Conservation (phyloP, 2,329 filamentous ascomycete species). For the Didymella arachidicola region DNA sequence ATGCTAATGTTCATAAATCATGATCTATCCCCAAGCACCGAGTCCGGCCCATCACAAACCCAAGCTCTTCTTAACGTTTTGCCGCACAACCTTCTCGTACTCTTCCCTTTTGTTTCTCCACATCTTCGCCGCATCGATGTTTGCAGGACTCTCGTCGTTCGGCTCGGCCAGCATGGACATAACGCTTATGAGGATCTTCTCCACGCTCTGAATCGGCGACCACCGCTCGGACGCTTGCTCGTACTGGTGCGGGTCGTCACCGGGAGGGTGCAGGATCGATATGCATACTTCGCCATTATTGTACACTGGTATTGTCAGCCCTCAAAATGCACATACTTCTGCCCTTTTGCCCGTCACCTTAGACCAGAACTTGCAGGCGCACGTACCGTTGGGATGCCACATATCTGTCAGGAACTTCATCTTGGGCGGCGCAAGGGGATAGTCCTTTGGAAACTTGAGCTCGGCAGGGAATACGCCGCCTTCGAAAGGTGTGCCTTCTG, state of each 20-base stretch:
- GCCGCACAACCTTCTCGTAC: slow-evolving; percentile 79
- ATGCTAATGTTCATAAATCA: slow-evolving; percentile 26
- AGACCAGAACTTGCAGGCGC: no score
- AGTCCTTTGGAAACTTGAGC: slow-evolving; percentile 82
- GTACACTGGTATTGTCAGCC: slow-evolving; percentile 67
- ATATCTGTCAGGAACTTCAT: slow-evolving; percentile 86
- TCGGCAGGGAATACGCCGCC: slow-evolving; percentile 91
- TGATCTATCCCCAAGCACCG: not conserved
- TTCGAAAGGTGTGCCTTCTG: slow-evolving; percentile 94
- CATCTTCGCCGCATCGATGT: slow-evolving; percentile 89
- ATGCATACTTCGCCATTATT: slow-evolving; percentile 89
- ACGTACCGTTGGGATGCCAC: slow-evolving; percentile 87
- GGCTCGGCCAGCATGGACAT: slow-evolving; percentile 92
- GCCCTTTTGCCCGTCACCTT: no score
- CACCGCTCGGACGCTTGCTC: slow-evolving; percentile 89
- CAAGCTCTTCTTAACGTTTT: slow-evolving; percentile 53
- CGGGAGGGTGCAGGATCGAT: slow-evolving; percentile 93
- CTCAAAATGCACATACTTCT: no score
- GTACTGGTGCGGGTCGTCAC: slow-evolving; percentile 93
- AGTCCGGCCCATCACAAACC: slow-evolving; percentile 35
- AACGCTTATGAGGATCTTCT: slow-evolving; percentile 90
- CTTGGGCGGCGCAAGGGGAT: slow-evolving; percentile 86
- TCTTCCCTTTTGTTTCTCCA: slow-evolving; percentile 82
- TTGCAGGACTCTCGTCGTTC: slow-evolving; percentile 95
- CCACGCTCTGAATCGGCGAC: slow-evolving; percentile 92